These are phyloP conservation scores for Conidiobolus incongruus DNA, from an alignment of 371 early-diverging fungal genomes.

Conservation along the genomic window DNA sequence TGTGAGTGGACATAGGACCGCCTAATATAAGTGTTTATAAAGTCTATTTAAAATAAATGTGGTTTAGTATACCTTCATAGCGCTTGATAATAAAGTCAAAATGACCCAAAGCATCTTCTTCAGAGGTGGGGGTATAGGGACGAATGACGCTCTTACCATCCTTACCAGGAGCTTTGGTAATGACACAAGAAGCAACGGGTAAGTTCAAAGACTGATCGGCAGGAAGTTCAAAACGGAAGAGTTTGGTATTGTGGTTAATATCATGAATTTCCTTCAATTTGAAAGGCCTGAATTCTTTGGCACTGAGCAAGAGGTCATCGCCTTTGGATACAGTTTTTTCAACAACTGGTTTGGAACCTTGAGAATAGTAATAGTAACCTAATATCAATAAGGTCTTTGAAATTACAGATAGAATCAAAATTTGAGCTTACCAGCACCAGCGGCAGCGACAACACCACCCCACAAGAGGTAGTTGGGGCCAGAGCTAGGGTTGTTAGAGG, in stretches of 20 bases:
- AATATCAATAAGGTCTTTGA: not conserved
- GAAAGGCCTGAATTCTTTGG: constrained; percentile 41
- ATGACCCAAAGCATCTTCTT: constrained; percentile 37
- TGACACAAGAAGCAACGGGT: constrained; percentile 57
- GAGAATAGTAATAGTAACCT: not conserved
- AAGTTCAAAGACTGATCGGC: constrained; percentile 36
- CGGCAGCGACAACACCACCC: not conserved
- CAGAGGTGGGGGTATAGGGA: constrained; percentile 77
- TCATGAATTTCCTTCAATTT: constrained; percentile 30
- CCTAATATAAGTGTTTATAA: constrained; percentile 1
- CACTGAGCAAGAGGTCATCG: constrained; percentile 22
- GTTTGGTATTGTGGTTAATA: constrained; percentile 53
- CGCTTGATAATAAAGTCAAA: constrained; percentile 78
- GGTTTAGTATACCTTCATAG: constrained; percentile 22
- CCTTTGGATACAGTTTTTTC: not conserved
- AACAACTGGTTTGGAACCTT: not conserved
- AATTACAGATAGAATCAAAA: not conserved
- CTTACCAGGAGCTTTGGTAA: constrained; percentile 39
- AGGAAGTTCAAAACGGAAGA: constrained; percentile 61
- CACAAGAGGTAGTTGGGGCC: no score
- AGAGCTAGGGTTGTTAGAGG: no score
- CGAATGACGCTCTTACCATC: constrained; percentile 46
- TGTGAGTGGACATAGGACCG: constrained; percentile 16
- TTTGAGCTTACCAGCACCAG: not conserved
- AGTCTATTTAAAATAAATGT: constrained; percentile 4